phyloP scores from a whole-genome alignment of 495 filamentous ascomycete species.

The Tetracladium setigerum region DNA sequence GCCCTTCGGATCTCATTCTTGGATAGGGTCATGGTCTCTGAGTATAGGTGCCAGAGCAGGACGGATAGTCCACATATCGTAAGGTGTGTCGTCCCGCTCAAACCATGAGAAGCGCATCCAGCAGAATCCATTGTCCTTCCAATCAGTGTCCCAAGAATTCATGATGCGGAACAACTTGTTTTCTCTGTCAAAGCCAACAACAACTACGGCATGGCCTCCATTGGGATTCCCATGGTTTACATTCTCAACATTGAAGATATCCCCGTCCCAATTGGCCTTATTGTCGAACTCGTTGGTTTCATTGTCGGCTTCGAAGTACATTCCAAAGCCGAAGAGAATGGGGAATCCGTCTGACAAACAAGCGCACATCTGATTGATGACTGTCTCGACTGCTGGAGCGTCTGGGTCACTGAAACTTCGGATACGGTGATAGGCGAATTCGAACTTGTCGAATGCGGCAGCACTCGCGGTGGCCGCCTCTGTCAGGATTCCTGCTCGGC shows the following conservation, averaged over 20 bases:
- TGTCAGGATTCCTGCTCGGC: background rate
- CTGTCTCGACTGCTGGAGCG: background rate
- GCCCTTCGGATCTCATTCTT: too few species aligned
- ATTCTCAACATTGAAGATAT: background rate
- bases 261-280: background rate
- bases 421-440: constrained; percentile 1
- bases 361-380: background rate
- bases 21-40: constrained; percentile 10
- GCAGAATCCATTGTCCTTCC: background rate
- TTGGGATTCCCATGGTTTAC: too few species aligned
- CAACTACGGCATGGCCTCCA: background rate
- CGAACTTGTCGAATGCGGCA: background rate
- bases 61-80: background rate
- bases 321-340: background rate
- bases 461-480: background rate
- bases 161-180: background rate
- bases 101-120: background rate
- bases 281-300: background rate
- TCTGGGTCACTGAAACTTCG: background rate
- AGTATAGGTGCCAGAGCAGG: background rate
- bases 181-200: background rate
- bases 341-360: background rate
- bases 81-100: background rate
- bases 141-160: background rate
- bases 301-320: background rate